A percentile compares a stretch with the other conserved stretches of the same genome.
phyloP scores from a whole-genome alignment of 257 asterid species.

The Plantago ovata region DNA sequence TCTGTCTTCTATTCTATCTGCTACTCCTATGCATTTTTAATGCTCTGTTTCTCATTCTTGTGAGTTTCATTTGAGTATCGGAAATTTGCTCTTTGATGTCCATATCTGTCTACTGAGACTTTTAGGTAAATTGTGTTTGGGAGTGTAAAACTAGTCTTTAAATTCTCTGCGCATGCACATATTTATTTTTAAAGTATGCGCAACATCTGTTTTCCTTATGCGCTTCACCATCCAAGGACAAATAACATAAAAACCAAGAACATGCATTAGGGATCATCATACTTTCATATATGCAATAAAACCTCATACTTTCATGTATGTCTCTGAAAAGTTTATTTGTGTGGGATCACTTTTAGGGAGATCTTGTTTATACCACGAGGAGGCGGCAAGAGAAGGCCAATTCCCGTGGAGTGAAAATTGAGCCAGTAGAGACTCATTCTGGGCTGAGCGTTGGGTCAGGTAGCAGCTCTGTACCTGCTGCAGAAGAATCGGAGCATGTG shows the following conservation, averaged over 20 bases:
- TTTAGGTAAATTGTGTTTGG: not conserved
- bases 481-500: conserved; percentile 31
- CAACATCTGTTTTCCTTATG: not conserved
- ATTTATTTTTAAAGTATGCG: no score
- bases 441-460: conserved; percentile 22
- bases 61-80: not conserved
- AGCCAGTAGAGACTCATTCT: conserved; percentile 32
- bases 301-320: not conserved
- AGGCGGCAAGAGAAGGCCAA: conserved; percentile 48
- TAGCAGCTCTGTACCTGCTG: conserved; percentile 24
- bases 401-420: conserved; percentile 38
- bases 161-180: no score
- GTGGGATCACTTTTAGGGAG: conserved; percentile 43
- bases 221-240: not conserved
- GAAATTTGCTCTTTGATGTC: not conserved
- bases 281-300: no score
- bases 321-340: conserved; percentile 2
- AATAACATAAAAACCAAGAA: not conserved
- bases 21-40: not conserved
- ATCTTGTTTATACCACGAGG: conserved; percentile 46
- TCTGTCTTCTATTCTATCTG: conserved; percentile 20
- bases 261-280: not conserved
- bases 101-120: not conserved
- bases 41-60: not conserved
- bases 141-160: no score